Conservation (phyloP, 164 flowering plant genomes). For the Magnolia changhungtana region DNA sequence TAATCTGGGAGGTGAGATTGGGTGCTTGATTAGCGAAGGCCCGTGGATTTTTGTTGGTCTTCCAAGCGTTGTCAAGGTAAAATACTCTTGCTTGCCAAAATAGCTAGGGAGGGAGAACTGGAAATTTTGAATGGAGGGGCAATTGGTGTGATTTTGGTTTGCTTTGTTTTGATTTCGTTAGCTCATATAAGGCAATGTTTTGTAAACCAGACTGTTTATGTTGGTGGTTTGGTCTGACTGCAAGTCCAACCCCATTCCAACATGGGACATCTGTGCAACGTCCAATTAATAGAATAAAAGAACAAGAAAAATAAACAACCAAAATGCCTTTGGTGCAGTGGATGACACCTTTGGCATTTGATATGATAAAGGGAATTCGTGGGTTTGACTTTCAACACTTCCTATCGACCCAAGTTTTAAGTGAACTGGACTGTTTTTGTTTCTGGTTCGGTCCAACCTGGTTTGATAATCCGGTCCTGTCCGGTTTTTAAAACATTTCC, state of each 20-base stretch:
- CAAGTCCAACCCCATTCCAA: background rate
- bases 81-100: background rate
- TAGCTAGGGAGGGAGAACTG: background rate
- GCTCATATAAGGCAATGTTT: background rate
- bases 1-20: slow-evolving; percentile 76
- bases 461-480: background rate
- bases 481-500: background rate
- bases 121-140: too few relatives aligned
- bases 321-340: background rate
- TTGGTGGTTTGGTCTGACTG: background rate
- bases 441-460: background rate
- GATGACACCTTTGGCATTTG: background rate
- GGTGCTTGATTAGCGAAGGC: slow-evolving; percentile 94
- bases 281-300: background rate
- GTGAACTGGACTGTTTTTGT: background rate
- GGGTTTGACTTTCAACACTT: background rate
- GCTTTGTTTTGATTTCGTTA: background rate
- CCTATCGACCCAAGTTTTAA: background rate
- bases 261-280: background rate
- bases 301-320: background rate
- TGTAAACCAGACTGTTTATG: background rate
- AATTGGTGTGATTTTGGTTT: background rate
- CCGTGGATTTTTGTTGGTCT: slow-evolving; percentile 93
- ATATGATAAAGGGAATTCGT: too few relatives aligned
- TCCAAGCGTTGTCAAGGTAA: slow-evolving; percentile 81